phyloP scores from a whole-genome alignment of 306 rosid genomes.

The Gastrolobium bilobum region DNA sequence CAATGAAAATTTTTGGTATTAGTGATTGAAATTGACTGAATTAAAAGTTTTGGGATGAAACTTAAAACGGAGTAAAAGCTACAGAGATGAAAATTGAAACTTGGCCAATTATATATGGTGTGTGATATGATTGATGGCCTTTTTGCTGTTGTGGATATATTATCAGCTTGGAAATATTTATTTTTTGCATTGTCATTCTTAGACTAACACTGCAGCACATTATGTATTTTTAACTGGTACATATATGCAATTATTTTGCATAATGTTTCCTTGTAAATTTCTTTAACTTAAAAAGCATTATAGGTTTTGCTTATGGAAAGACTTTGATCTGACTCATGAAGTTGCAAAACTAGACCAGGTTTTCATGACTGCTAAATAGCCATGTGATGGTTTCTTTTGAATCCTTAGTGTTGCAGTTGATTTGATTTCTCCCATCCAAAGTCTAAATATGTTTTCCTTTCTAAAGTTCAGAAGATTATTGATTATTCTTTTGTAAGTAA shows the following conservation, averaged over 20 bases:
- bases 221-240: slow-evolving; percentile 13
- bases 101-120: slow-evolving; percentile 8
- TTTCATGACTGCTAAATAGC: slow-evolving; percentile 33
- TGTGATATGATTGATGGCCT: slow-evolving; percentile 13
- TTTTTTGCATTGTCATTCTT: slow-evolving; percentile 10
- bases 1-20: not conserved
- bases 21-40: slow-evolving; percentile 19
- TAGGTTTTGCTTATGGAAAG: slow-evolving; percentile 1
- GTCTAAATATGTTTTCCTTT: slow-evolving; percentile 34
- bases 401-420: slow-evolving; percentile 15
- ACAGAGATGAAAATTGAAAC: slow-evolving; percentile 4
- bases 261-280: slow-evolving; percentile 21
- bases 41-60: not conserved
- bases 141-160: slow-evolving; percentile 1
- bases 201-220: slow-evolving; percentile 2
- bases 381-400: slow-evolving; percentile 25
- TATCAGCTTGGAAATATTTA: slow-evolving; percentile 18
- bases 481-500: slow-evolving; percentile 30
- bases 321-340: not conserved
- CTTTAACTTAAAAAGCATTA: not conserved
- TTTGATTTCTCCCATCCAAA: slow-evolving; percentile 25
- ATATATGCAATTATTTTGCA: not conserved
- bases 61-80: slow-evolving; percentile 19
- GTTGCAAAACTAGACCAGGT: slow-evolving; percentile 3
- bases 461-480: slow-evolving; percentile 10